Percentiles rank a stretch among this genome's conserved stretches.
phyloP scores from a whole-genome alignment of 2,329 filamentous ascomycete genomes.

The Fusarium guadeloupense region DNA sequence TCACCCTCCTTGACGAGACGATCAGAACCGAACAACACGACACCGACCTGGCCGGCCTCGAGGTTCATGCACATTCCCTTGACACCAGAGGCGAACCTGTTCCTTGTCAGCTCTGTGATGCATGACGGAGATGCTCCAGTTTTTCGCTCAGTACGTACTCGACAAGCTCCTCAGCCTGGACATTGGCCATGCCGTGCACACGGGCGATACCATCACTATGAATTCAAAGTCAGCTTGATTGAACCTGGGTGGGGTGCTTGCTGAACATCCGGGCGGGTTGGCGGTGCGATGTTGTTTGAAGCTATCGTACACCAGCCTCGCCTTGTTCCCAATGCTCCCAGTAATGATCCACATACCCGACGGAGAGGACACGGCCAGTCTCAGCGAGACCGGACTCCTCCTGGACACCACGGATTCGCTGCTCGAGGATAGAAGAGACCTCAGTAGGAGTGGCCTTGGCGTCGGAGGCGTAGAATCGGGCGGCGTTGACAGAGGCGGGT shows the following conservation, averaged over 20 bases:
- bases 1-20: constrained; percentile 99
- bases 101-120: constrained; percentile 32
- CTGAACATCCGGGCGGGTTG: constrained; percentile 19
- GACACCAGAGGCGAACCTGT: constrained; percentile 97
- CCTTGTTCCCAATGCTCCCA: constrained; percentile 31
- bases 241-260: constrained; percentile 23
- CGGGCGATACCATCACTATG: constrained; percentile 99
- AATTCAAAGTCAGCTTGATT: constrained; percentile 47
- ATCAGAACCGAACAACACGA: constrained; percentile 99
- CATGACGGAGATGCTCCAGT: constrained; percentile 6
- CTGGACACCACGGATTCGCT: constrained; percentile 97
- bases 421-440: constrained; percentile 99
- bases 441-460: constrained; percentile 96
- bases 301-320: constrained; percentile 21
- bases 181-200: constrained; percentile 99
- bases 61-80: constrained; percentile 99
- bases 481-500: constrained; percentile 78
- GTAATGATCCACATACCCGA: constrained; percentile 79
- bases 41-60: constrained; percentile 99
- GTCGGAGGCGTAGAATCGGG: constrained; percentile 90
- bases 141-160: constrained; percentile 74
- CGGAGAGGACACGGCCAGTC: constrained; percentile 97
- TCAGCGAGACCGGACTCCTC: constrained; percentile 96
- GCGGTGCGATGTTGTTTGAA: constrained; percentile 15
- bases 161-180: constrained; percentile 99